Evolutionary conservation across 257 asterid genomes (phyloP).

Genomic region (Solanum clarkiae): DNA sequence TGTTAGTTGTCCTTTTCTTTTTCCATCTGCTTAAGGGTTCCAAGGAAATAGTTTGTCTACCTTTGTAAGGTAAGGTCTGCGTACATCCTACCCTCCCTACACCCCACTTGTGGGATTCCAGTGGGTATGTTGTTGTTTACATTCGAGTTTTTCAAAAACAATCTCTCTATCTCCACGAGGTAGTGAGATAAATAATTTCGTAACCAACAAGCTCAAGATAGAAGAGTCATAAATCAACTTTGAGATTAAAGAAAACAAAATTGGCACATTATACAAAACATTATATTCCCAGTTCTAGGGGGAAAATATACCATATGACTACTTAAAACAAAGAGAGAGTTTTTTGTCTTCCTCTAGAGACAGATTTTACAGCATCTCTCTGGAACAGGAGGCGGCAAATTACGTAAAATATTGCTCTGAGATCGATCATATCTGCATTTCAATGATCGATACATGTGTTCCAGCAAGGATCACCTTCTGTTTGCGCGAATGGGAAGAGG

Average conservation of each 20-base stretch:
- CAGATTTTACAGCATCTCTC: not conserved
- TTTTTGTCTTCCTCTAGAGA: not conserved
- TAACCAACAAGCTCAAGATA: not conserved
- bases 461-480: not conserved
- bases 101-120: too few species aligned
- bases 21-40: too few species aligned
- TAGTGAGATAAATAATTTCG: too few species aligned
- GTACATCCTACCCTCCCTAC: too few species aligned
- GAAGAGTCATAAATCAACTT: not conserved
- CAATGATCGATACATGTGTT: not conserved
- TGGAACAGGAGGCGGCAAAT: not conserved
- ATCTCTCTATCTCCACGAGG: too few species aligned
- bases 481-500: not conserved
- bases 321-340: not conserved
- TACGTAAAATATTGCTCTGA: not conserved
- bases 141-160: too few species aligned
- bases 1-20: too few species aligned
- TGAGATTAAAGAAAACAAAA: not conserved
- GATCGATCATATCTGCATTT: not conserved
- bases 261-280: not conserved
- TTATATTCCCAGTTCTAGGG: not conserved
- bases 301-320: not conserved
- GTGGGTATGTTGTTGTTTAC: too few species aligned
- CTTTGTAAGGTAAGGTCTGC: too few species aligned
- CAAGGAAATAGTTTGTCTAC: too few species aligned